Evolutionary conservation across 306 rosid genomes (phyloP).

Genomic region (Calophaca sinica): DNA sequence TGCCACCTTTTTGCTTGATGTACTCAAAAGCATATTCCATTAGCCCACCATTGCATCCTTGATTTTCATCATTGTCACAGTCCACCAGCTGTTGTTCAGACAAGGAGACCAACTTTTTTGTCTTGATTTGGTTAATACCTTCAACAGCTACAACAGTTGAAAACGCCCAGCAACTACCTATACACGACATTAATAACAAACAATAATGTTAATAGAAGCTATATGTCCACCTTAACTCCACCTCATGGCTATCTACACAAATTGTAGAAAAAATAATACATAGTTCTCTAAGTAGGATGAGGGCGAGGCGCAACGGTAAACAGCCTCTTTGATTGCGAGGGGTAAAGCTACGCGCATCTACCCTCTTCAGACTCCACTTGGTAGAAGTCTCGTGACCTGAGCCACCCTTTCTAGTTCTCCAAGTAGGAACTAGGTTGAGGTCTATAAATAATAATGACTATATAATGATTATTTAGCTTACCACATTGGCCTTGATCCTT

Average conservation of each 20-base stretch:
- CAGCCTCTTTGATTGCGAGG: too few species aligned
- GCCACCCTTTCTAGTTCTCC: too few species aligned
- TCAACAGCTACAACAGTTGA: constrained; percentile 64
- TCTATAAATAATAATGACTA: background rate
- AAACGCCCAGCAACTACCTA: constrained; percentile 73
- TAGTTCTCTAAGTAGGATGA: background rate
- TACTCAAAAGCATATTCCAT: constrained; percentile 64
- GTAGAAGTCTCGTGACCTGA: too few species aligned
- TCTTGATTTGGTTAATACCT: constrained; percentile 65
- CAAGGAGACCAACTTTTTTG: constrained; percentile 50
- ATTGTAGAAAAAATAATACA: background rate
- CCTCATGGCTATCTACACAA: background rate
- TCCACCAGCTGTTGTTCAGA: constrained; percentile 65
- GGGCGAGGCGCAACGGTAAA: too few species aligned
- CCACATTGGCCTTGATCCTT: constrained; percentile 65
- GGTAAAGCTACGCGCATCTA: too few species aligned
- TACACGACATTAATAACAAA: constrained; percentile 10
- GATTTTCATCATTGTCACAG: constrained; percentile 55
- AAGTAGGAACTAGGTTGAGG: background rate
- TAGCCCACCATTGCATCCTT: constrained; percentile 64
- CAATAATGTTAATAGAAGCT: constrained; percentile 4
- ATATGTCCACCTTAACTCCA: background rate
- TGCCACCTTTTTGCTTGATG: constrained; percentile 60
- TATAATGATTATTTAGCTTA: constrained; percentile 37
- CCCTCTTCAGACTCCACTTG: too few species aligned